Evolutionary conservation across 257 asterid genomes (phyloP).

Genomic region (Solanum neorickii): DNA sequence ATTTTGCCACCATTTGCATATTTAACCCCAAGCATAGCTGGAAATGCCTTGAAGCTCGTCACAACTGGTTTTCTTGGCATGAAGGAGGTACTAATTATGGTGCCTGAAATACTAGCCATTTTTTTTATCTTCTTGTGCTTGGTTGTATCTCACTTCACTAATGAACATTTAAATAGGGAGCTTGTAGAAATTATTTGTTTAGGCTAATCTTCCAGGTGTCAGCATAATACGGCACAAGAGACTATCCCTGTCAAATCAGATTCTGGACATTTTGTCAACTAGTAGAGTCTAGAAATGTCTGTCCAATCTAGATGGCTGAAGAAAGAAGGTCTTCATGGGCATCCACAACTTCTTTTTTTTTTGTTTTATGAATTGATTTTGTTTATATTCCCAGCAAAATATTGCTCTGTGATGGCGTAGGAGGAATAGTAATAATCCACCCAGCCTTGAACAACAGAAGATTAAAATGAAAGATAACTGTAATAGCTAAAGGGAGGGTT

Average conservation of each 20-base stretch:
- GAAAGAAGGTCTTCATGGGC: neutral
- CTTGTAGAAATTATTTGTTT: slow-evolving; percentile 42
- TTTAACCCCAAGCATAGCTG: slow-evolving; percentile 18
- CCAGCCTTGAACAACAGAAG: neutral
- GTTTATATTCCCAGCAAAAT: neutral
- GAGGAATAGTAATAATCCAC: neutral
- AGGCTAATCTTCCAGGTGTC: slow-evolving; percentile 14
- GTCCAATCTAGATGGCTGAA: neutral
- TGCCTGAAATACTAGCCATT: slow-evolving; percentile 45
- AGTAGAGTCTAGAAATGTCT: neutral
- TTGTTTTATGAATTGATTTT: neutral
- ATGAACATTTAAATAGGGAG: neutral
- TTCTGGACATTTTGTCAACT: neutral
- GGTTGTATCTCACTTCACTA: neutral
- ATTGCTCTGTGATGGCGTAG: neutral
- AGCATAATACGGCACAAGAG: neutral
- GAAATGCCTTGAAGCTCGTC: slow-evolving; percentile 25
- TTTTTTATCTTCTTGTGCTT: neutral
- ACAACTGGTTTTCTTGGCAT: slow-evolving; percentile 31
- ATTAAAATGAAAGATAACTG: neutral
- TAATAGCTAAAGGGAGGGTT: neutral
- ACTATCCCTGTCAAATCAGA: neutral
- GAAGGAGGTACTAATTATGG: slow-evolving; percentile 42
- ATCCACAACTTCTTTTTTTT: neutral
- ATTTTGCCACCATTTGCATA: slow-evolving; percentile 18